phyloP scores from a whole-genome alignment of 2,329 filamentous ascomycete species.

The Neurospora crassa region DNA sequence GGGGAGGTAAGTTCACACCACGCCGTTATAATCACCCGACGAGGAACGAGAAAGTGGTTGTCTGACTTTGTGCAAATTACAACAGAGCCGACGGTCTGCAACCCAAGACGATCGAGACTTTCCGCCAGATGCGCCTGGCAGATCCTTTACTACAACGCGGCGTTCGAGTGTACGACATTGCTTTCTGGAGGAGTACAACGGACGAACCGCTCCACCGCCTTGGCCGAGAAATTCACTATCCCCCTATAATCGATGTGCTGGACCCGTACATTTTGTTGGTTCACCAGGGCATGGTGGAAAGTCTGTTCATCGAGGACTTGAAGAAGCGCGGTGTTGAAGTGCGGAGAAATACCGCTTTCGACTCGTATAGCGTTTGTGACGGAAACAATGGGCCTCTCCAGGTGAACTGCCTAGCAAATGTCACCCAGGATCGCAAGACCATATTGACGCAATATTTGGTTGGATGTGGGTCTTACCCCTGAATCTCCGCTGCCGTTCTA shows the following conservation, averaged over 20 bases:
- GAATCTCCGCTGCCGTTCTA: neutral
- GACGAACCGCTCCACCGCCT: constrained; percentile 47
- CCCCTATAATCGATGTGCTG: constrained; percentile 46
- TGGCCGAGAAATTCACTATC: constrained; percentile 60
- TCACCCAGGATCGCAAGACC: constrained; percentile 36
- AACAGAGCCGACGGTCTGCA: constrained; percentile 61
- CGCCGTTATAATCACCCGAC: neutral
- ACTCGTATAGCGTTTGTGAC: constrained; percentile 41
- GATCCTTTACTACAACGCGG: constrained; percentile 57
- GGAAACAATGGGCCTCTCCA: constrained; percentile 33
- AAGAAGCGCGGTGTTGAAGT: constrained; percentile 54
- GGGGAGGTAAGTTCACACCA: constrained; percentile 36
- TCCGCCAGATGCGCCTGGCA: constrained; percentile 64
- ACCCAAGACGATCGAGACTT: constrained; percentile 70
- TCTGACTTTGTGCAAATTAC: constrained; percentile 3
- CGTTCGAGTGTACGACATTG: constrained; percentile 64
- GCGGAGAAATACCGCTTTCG: constrained; percentile 54
- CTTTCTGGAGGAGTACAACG: constrained; percentile 55
- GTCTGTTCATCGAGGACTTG: constrained; percentile 60
- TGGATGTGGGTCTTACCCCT: constrained; percentile 40
- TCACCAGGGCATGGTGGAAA: constrained; percentile 70
- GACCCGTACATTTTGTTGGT: constrained; percentile 49
- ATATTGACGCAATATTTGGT: constrained; percentile 55
- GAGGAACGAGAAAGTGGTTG: neutral
- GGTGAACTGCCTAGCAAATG: constrained; percentile 41